A percentile compares a stretch with the other conserved stretches of the same genome.
Conservation (phyloP, 1,284 basidiomycete species). For the Tilletia setariae region DNA sequence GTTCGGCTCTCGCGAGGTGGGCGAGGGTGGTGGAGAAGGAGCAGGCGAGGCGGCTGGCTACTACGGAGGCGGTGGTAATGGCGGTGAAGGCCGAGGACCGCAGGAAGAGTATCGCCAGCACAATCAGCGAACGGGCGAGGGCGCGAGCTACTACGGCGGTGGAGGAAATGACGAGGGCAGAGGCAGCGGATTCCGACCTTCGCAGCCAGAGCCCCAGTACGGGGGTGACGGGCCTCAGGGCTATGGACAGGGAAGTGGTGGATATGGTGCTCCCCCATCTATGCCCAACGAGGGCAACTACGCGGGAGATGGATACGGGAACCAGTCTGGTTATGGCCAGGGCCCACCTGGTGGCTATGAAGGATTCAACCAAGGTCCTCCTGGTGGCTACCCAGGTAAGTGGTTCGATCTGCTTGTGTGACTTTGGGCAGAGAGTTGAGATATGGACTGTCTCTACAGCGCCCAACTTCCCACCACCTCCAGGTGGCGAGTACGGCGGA, state of each 20-base stretch:
- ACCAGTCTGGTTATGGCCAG: neutral
- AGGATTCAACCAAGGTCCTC: neutral
- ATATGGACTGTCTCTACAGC: neutral
- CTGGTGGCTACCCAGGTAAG: conserved; percentile 1
- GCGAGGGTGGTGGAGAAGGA: neutral
- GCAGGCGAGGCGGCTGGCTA: conserved; percentile 1
- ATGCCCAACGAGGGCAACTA: conserved; percentile 13
- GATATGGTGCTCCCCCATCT: neutral
- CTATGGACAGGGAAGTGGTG: neutral
- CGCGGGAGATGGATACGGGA: neutral
- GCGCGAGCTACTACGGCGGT: neutral
- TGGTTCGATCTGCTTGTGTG: neutral
- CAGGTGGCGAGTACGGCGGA: neutral
- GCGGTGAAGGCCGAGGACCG: neutral
- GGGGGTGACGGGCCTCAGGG: too few species aligned
- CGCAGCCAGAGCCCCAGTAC: neutral
- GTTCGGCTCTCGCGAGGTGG: neutral
- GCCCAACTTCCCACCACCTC: neutral
- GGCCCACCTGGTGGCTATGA: neutral
- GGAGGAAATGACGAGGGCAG: neutral
- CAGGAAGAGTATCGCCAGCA: neutral
- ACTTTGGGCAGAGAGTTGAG: too few species aligned
- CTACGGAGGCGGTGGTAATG: conserved; percentile 4
- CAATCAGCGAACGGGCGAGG: neutral
- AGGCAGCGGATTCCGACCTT: neutral